Percentiles rank a stretch among this genome's conserved stretches.
Conservation (phyloP, 257 asterid species). For the Solanum tacnaense region DNA sequence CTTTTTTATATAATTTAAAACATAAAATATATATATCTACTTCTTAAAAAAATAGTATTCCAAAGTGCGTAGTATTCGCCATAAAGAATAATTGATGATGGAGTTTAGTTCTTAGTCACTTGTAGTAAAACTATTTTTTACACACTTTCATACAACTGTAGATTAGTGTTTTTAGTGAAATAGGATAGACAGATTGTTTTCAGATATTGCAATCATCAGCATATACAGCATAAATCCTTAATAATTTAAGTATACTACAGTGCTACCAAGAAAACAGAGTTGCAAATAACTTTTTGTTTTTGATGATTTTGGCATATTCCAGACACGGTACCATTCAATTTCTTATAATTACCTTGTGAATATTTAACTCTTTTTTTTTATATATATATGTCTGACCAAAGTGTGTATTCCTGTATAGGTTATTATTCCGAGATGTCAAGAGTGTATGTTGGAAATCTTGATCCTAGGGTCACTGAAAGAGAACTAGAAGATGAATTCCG, state of each 20-base stretch:
- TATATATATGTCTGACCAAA: not conserved
- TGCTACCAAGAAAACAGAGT: not conserved
- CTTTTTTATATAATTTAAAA: not conserved
- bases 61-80: not conserved
- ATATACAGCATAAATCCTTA: not conserved
- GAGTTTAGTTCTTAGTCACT: not conserved
- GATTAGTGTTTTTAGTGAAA: not conserved
- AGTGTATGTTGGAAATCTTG: constrained; percentile 79
- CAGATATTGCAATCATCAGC: not conserved
- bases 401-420: not conserved
- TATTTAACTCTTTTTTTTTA: not conserved
- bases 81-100: not conserved
- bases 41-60: not conserved
- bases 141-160: not conserved
- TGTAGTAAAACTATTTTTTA: not conserved
- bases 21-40: not conserved
- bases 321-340: not conserved
- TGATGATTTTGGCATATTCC: not conserved
- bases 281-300: not conserved
- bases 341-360: not conserved
- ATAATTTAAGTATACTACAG: not conserved
- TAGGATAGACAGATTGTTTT: not conserved
- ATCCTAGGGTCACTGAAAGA: constrained; percentile 79
- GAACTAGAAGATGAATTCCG: constrained; percentile 95
- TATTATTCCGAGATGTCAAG: constrained; percentile 53